Percentiles rank a stretch among this genome's conserved stretches.
Evolutionary conservation across 1,284 basidiomycete species (phyloP).

Genomic region (Cryptococcus amylolentus): DNA sequence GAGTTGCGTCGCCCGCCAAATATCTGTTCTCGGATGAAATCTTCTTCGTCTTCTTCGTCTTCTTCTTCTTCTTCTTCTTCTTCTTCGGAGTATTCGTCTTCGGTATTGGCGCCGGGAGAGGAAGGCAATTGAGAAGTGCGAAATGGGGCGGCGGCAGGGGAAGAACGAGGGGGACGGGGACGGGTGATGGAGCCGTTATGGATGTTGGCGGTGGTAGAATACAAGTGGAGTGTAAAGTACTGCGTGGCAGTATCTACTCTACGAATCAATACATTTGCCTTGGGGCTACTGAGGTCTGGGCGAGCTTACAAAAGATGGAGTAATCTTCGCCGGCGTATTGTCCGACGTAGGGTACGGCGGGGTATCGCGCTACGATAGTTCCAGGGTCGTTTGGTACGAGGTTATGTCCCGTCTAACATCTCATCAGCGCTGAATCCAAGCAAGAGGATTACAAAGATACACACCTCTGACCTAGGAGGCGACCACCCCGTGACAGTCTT

Average conservation of each 20-base stretch:
- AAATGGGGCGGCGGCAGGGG: neutral
- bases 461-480: conserved; percentile 5
- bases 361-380: conserved; percentile 77
- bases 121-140: neutral
- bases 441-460: neutral
- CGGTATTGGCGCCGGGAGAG: neutral
- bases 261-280: neutral
- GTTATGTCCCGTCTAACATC: neutral
- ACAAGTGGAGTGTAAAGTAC: conserved; percentile 86
- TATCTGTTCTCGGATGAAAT: neutral
- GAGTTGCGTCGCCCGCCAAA: conserved; percentile 11
- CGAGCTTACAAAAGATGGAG: conserved; percentile 31
- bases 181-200: neutral
- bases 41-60: conserved; percentile 5
- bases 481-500: conserved; percentile 12
- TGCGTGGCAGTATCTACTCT: conserved; percentile 50
- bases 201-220: conserved; percentile 58
- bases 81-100: neutral
- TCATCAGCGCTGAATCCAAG: neutral
- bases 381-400: conserved; percentile 82
- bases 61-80: conserved; percentile 14
- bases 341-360: conserved; percentile 81
- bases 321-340: conserved; percentile 67
- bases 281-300: neutral
- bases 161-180: neutral